Conservation (phyloP, 768 basidiomycete genomes). For the Fomitopsis pulvina region DNA sequence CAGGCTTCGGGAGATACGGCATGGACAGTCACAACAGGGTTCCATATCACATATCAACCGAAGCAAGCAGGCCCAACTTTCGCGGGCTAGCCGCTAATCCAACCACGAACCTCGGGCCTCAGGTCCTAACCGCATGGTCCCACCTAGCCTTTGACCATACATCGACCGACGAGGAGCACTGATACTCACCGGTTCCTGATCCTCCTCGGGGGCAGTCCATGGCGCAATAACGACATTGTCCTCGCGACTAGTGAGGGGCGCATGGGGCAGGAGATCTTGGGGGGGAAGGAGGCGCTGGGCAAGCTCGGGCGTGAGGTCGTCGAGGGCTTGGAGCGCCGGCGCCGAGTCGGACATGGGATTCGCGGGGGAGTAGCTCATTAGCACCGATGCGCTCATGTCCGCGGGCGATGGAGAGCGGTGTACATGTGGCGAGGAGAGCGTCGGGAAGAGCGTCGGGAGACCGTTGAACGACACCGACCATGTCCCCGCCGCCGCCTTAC, state of each 20-base stretch:
- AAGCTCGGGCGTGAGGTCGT: neutral
- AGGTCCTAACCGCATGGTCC: too few species aligned
- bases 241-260: conserved; percentile 6
- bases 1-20: too few species aligned
- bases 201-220: conserved; percentile 11
- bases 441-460: too few species aligned
- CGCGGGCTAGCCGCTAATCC: too few species aligned
- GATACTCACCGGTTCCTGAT: conserved; percentile 7
- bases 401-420: neutral
- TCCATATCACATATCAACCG: too few species aligned
- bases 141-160: neutral
- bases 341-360: neutral
- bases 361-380: neutral
- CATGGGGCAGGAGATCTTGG: conserved; percentile 12
- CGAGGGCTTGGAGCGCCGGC: neutral
- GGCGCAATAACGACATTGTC: conserved; percentile 14
- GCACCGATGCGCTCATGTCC: neutral
- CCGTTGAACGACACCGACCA: too few species aligned
- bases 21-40: too few species aligned
- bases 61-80: too few species aligned
- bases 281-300: conserved; percentile 7
- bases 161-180: conserved; percentile 1
- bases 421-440: neutral
- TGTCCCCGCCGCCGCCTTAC: too few species aligned
- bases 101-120: too few species aligned